Base-by-base conservation (phyloP, 352 stramenopile genomes). In the Phytophthora cryptogea region DNA sequence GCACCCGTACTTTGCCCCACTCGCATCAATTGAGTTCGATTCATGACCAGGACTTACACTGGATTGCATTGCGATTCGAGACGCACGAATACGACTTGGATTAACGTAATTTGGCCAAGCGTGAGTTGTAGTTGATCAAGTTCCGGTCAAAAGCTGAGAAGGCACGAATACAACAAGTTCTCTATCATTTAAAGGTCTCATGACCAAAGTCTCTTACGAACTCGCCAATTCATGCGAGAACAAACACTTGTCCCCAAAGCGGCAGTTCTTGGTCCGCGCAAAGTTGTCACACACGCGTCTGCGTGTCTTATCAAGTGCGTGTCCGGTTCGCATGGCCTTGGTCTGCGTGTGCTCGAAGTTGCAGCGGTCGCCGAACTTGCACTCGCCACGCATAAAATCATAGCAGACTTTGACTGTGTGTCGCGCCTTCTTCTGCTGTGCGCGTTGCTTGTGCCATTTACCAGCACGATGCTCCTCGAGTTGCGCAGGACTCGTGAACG, bases 401-500 rank as follows among this genome's bases (percentile, higher is more conserved):
- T 92, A 95, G 74, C 86, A 95, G 39, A 90, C 68, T 37, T 85
- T 81, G 11, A 90, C 74, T 7, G 81, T 73, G 46, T 90, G 83
- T 13, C 82, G 75, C 33, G 71, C 72, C 52, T 86, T 89, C 57
- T 86, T 84, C 53, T 89, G 67, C 36, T 88, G 72, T 28, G 68
- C 66, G 26, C 86, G 83, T 57, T 90, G 83, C 60, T 82, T 84
- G 48, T 95, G 86, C 86, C 86, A 95, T 66, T 95, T 95, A 33
- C 86, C 86, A 13, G 62, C 63, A 35, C 83, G 82, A 52, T 95
- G 86, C 52, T 95, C 86, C 10, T 84, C 70, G 33, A 95, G 56
- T 54, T 95, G 86, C 17, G 67, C 65, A 20, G 53, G 66, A 66
- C 86, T 92, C 54, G 86, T 95, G 56, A 95, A 95, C 43, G 78